These are phyloP conservation scores for Nicotiana benthamiana DNA, from an alignment of 257 asterid genomes.

Conservation along the genomic window DNA sequence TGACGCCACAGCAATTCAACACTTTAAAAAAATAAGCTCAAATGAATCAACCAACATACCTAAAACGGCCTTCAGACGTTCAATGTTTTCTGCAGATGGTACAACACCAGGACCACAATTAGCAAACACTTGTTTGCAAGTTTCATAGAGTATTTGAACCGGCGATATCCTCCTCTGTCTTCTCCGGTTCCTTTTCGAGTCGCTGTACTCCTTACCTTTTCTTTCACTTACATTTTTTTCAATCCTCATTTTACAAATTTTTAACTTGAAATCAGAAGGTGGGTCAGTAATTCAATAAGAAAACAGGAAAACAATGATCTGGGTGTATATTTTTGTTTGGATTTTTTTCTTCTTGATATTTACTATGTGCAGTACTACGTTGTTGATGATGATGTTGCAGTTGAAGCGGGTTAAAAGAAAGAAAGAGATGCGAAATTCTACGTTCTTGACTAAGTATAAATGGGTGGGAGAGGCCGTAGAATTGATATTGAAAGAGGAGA, in stretches of 20 bases:
- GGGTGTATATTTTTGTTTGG: background rate
- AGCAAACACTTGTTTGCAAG: constrained; percentile 67
- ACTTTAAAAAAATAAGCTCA: background rate
- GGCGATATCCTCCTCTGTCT: constrained; percentile 14
- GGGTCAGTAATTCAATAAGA: background rate
- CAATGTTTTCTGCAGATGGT: constrained; percentile 60
- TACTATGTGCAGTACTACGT: background rate
- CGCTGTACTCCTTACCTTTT: background rate
- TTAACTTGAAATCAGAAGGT: background rate
- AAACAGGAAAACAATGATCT: background rate
- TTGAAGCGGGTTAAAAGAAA: background rate
- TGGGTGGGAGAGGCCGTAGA: background rate
- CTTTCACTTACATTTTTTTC: constrained; percentile 5
- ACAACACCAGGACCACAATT: constrained; percentile 81
- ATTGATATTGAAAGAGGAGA: background rate
- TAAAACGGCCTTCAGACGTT: constrained; percentile 53
- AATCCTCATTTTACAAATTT: background rate
- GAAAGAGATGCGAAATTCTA: background rate
- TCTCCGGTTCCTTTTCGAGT: background rate
- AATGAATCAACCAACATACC: constrained; percentile 32
- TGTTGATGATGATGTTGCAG: background rate
- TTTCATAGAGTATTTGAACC: constrained; percentile 67
- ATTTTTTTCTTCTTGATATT: background rate
- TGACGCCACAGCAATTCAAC: background rate
- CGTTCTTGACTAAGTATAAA: background rate